A percentile compares a stretch with the other conserved stretches of the same genome.
These are phyloP conservation scores for Rhodotorula kratochvilovae DNA, from an alignment of 768 basidiomycete species.

Conservation along the genomic window DNA sequence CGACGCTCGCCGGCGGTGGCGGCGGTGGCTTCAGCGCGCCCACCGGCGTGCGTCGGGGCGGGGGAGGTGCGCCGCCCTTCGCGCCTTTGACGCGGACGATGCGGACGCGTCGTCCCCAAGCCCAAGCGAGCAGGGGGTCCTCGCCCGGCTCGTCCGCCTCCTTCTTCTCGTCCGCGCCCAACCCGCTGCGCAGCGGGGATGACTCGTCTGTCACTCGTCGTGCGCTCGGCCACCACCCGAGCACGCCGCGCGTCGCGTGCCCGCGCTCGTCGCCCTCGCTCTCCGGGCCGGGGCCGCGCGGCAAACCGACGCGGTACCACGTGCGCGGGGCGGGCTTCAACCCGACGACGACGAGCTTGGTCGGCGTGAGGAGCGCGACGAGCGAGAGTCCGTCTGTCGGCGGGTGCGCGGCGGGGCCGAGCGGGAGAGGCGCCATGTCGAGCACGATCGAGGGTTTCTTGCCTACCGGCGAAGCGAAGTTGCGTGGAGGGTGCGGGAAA, in stretches of 20 bases:
- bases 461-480: background rate
- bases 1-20: conserved; percentile 50
- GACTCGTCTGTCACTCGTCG: conserved; percentile 42
- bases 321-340: conserved; percentile 86
- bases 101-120: conserved; percentile 70
- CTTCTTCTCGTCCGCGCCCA: conserved; percentile 45
- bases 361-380: conserved; percentile 78
- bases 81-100: conserved; percentile 62
- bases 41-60: conserved; percentile 3
- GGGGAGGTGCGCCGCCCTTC: background rate
- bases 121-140: conserved; percentile 69
- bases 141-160: conserved; percentile 14
- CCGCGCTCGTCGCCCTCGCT: conserved; percentile 56
- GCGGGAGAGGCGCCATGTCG: conserved; percentile 72
- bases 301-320: conserved; percentile 57
- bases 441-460: conserved; percentile 59
- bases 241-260: conserved; percentile 52
- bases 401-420: conserved; percentile 64
- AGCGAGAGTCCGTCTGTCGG: conserved; percentile 73
- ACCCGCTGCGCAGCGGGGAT: background rate
- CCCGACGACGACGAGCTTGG: conserved; percentile 88
- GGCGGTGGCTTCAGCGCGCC: conserved; percentile 49
- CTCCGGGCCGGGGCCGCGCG: conserved; percentile 1
- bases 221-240: conserved; percentile 77
- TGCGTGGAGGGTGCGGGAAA: conserved; percentile 37